Evolutionary conservation across 768 basidiomycete species (phyloP), one percentile per base, ranked within the genome.

Genomic region (Podaxis rugospora): DNA sequence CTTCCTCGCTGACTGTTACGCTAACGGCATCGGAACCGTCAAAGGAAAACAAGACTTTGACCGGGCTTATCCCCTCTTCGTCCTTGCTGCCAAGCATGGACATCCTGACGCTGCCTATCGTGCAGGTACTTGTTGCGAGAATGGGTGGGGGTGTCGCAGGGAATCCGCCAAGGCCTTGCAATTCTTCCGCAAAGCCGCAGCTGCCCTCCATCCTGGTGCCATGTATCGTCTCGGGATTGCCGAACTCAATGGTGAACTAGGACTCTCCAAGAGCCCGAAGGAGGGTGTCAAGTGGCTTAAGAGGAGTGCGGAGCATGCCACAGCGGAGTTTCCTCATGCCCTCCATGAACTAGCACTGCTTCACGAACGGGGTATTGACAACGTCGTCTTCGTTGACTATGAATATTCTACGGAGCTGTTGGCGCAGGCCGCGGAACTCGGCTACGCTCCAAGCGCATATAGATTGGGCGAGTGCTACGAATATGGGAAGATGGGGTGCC

Each of bases 261-360:
- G 93, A 0, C 78, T 95, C 14, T 82, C 87, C 25, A 91, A 89
- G 72, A 86, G 89, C 50, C 92, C 95, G 5, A 93, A 92, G 75
- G 97, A 98, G 72, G 97, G 97, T 62, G 93, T 98, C 66, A 97
- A 97, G 76, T 98, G 95, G 95, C 84, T 99, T 64, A 98, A 98
- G 74, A 85, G 97, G 56, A 94, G 94, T 37, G 95, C 95, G 4
- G 97, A 98, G 73, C 85, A 91, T 70, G 92, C 91, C 1, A 96
- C 93, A 1, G 90, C 93, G 50, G 95, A 96, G 75, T 97, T 96
- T 72, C 95, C 96, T 0, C 95, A 98, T 70, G 95, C 95, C 1
- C 77, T 99, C 51, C 95, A 98, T 76, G 95, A 98, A 74, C 80
- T 97, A 13, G 95, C 95, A 0, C 80, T 96, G 35, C 75, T 98